Conservation (phyloP, 768 basidiomycete species). For the Russula earlei region DNA sequence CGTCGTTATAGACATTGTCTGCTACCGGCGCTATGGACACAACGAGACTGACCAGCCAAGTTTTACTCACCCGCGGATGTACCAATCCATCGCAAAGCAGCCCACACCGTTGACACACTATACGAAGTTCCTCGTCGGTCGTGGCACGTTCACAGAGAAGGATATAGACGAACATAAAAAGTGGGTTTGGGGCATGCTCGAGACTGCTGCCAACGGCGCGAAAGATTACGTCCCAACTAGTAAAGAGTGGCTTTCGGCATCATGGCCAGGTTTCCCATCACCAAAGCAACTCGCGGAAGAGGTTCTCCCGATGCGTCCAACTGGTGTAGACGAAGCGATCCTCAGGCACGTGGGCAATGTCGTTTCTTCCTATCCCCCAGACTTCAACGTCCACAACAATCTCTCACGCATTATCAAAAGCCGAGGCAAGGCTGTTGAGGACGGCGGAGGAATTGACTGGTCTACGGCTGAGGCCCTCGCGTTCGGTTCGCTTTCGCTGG, state of each 20-base stretch:
- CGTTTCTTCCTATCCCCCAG: constrained; percentile 77
- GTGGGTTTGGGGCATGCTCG: constrained; percentile 99
- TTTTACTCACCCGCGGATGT: constrained; percentile 99
- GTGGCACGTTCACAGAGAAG: constrained; percentile 89
- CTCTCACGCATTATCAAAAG: constrained; percentile 83
- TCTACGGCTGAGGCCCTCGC: constrained; percentile 97
- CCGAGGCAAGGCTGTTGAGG: constrained; percentile 85
- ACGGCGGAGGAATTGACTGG: constrained; percentile 93
- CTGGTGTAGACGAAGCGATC: constrained; percentile 66
- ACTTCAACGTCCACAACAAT: constrained; percentile 86
- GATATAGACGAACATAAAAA: constrained; percentile 98
- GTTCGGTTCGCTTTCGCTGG: constrained; percentile 85
- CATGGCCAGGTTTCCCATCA: constrained; percentile 98
- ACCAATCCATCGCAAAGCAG: constrained; percentile 91
- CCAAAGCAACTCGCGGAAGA: constrained; percentile 92
- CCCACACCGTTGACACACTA: constrained; percentile 88
- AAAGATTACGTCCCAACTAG: constrained; percentile 94
- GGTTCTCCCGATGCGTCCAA: constrained; percentile 82
- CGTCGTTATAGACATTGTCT: constrained; percentile 96
- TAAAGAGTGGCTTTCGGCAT: constrained; percentile 96
- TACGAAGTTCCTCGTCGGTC: constrained; percentile 79
- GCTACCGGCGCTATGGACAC: constrained; percentile 98
- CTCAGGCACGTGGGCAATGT: constrained; percentile 80
- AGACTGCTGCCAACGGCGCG: constrained; percentile 85
- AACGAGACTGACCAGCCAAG: constrained; percentile 99